A percentile compares a stretch with the other conserved stretches of the same genome.
These are phyloP conservation scores for Carex kokanica DNA, from an alignment of 176 grass and related monocot genomes.

Conservation along the genomic window DNA sequence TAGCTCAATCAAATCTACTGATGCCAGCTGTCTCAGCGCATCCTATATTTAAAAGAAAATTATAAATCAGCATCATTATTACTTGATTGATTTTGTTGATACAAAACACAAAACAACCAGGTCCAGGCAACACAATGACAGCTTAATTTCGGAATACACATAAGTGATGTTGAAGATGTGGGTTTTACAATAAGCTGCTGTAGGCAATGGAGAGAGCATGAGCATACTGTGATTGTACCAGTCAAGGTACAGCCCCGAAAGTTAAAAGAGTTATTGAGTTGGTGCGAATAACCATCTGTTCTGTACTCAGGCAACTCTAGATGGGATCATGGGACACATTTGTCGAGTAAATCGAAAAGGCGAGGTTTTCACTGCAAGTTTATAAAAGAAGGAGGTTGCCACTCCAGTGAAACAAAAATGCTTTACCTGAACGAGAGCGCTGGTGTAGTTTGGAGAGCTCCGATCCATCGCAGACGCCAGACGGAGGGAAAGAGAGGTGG, in stretches of 20 bases:
- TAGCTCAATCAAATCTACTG: slow-evolving; percentile 79
- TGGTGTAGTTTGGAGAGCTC: slow-evolving; percentile 11
- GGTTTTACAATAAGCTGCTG: background rate
- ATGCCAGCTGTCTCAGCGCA: slow-evolving; percentile 85
- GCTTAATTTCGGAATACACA: background rate
- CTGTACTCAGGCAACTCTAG: background rate
- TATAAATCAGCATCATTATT: slow-evolving; percentile 18
- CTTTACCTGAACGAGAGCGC: slow-evolving; percentile 19
- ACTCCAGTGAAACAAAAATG: background rate
- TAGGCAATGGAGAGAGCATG: background rate
- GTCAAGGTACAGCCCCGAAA: background rate
- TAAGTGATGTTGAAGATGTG: background rate
- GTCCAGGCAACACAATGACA: background rate
- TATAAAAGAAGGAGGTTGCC: background rate
- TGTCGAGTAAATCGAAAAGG: background rate
- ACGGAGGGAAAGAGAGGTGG: background rate
- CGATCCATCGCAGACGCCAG: background rate
- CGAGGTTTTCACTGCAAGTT: background rate
- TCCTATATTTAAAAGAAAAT: slow-evolving; percentile 49
- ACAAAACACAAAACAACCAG: background rate
- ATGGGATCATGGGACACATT: background rate
- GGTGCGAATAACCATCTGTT: background rate
- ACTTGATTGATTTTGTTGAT: background rate
- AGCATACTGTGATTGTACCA: background rate
- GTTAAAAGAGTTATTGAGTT: background rate